Evolutionary conservation across 768 basidiomycete genomes (phyloP), one percentile per base, ranked within the genome.

Genomic region (Phylloporus sp.): DNA sequence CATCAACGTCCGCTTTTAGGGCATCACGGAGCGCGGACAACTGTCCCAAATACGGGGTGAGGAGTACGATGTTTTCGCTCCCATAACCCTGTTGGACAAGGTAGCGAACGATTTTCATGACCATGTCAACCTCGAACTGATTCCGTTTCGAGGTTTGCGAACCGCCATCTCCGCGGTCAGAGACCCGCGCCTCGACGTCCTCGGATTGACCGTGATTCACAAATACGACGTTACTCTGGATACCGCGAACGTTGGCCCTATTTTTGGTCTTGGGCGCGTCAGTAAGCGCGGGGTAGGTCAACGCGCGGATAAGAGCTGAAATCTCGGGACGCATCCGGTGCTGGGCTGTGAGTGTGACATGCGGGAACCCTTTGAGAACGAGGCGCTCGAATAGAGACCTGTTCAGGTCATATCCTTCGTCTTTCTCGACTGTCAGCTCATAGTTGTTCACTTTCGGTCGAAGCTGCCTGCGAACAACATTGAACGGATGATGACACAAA

Each of bases 291-390:
- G 81, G 81, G 53, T 87, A 86, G 0, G 83, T 86, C 14, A 86
- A 69, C 8, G 67, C 56, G 13, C 84, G 75, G 27, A 86, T 73
- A 20, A 85, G 66, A 0, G 71, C 55, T 6, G 85, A 82, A 11
- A 86, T 86, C 51, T 86, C 82, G 1, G 84, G 85, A 8, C 84
- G 73, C 85, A 86, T 86, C 11, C 85, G 78, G 56, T 86, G 84
- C 49, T 86, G 85, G 35, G 72, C 57, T 0, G 53, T 59, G 15
- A 86, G 74, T 0, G 73, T 79, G 38, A 64, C 53, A 57, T 86
- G 84, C 0, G 84, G 84, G 55, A 79, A 86, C 0, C 74, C 77
- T 48, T 73, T 73, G 9, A 77, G 60, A 17, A 85, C 78, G 2
- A 86, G 73, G 5, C 84, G 79, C 50, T 87, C 85, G 52, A 86